Evolutionary conservation across 306 rosid species (phyloP).

Genomic region (Fagus crenata): DNA sequence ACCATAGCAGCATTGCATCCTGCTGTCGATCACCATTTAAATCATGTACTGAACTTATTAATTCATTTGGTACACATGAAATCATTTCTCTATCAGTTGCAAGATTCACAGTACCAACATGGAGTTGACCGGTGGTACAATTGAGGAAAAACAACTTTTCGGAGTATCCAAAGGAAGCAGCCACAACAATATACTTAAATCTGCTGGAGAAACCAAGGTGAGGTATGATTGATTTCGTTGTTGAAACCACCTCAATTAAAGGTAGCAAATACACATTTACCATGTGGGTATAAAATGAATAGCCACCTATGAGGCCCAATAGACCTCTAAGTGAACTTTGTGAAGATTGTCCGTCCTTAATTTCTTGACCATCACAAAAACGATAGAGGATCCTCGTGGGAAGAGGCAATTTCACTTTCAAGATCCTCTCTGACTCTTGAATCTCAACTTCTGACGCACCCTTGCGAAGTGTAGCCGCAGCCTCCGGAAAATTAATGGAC

Average conservation of each 20-base stretch:
- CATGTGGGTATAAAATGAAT: slow-evolving; percentile 50
- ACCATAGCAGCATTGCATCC: slow-evolving; percentile 87
- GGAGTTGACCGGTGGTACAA: slow-evolving; percentile 67
- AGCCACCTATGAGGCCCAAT: slow-evolving; percentile 88
- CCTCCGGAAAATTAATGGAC: slow-evolving; percentile 60
- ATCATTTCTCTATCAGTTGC: slow-evolving; percentile 54
- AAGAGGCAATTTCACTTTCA: slow-evolving; percentile 75
- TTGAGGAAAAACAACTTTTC: slow-evolving; percentile 70
- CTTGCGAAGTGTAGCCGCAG: slow-evolving; percentile 55
- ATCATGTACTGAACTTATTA: slow-evolving; percentile 50
- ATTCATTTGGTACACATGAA: slow-evolving; percentile 70
- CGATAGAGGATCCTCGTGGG: slow-evolving; percentile 81
- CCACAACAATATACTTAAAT: slow-evolving; percentile 60
- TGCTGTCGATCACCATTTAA: slow-evolving; percentile 47
- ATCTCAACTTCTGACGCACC: slow-evolving; percentile 80
- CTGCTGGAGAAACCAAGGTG: slow-evolving; percentile 38
- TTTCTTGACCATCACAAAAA: slow-evolving; percentile 77
- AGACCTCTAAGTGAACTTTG: slow-evolving; percentile 35
- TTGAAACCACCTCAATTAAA: slow-evolving; percentile 40
- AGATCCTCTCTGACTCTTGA: slow-evolving; percentile 47
- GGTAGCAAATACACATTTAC: slow-evolving; percentile 76
- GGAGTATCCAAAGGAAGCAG: slow-evolving; percentile 47
- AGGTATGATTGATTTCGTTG: slow-evolving; percentile 38
- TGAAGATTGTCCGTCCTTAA: slow-evolving; percentile 23
- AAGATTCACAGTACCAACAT: slow-evolving; percentile 67